Conservation (phyloP, 306 rosid species). For the Cucurbita argyrosperma region DNA sequence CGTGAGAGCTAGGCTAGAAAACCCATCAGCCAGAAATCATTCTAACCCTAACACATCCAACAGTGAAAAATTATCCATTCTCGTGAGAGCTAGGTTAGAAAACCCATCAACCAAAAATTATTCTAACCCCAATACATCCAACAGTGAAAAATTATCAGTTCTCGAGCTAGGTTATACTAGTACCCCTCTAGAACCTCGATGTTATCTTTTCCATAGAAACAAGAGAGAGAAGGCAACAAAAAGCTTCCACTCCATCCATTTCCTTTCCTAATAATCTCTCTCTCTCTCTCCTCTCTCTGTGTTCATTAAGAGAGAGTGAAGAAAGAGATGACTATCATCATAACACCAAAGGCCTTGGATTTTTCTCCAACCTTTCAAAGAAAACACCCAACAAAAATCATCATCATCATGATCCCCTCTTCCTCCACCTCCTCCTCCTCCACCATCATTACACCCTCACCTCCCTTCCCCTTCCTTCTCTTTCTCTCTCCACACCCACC, state of each 20-base stretch:
- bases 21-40: too few relatives aligned
- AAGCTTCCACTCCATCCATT: slow-evolving; percentile 5
- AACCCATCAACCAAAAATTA: too few relatives aligned
- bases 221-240: neutral
- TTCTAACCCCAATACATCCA: too few relatives aligned
- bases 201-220: neutral
- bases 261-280: slow-evolving; percentile 7
- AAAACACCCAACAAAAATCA: slow-evolving; percentile 52
- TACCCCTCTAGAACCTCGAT: neutral
- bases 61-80: too few relatives aligned
- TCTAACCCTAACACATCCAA: too few relatives aligned
- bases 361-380: slow-evolving; percentile 50
- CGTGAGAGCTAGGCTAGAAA: too few relatives aligned
- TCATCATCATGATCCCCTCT: slow-evolving; percentile 33
- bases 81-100: too few relatives aligned
- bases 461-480: slow-evolving; percentile 5
- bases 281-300: slow-evolving; percentile 2
- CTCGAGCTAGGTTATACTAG: neutral
- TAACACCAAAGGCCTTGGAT: slow-evolving; percentile 52
- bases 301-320: slow-evolving; percentile 4
- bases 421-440: neutral
- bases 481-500: slow-evolving; percentile 16
- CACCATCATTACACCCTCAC: slow-evolving; percentile 70
- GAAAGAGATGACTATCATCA: neutral
- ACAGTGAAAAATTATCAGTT: too few relatives aligned